Evolutionary conservation across 805 yeast species (phyloP).

Genomic region (Komagataella kurtzmanii): DNA sequence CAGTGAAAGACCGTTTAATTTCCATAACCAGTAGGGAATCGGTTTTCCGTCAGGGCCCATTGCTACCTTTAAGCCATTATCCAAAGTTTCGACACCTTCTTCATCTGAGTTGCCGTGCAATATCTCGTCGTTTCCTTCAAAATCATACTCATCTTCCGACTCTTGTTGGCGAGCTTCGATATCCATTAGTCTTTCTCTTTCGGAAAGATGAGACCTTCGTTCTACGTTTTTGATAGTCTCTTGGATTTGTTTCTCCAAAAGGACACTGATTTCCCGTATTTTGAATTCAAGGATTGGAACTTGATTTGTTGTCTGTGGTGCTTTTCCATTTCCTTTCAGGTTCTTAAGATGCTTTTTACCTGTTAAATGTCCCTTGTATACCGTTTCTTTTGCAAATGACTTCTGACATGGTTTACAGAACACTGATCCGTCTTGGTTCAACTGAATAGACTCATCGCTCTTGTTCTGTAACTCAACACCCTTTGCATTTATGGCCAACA

Average conservation of each 20-base stretch:
- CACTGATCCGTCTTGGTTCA: constrained; percentile 14
- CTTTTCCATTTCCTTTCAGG: constrained; percentile 5
- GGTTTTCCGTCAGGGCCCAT: constrained; percentile 85
- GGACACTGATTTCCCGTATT: constrained; percentile 20
- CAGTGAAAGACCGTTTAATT: constrained; percentile 71
- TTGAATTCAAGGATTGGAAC: constrained; percentile 21
- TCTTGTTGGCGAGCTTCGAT: constrained; percentile 13
- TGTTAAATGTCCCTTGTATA: constrained; percentile 50
- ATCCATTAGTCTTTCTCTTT: constrained; percentile 44
- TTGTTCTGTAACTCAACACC: constrained; percentile 2
- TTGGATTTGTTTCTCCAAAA: constrained; percentile 25
- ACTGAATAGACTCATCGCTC: constrained; percentile 9
- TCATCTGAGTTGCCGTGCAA: constrained; percentile 12
- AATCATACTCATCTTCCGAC: constrained; percentile 18
- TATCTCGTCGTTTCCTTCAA: constrained; percentile 13
- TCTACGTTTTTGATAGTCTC: constrained; percentile 50
- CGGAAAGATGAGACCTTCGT: constrained; percentile 55
- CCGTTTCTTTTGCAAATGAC: constrained; percentile 47
- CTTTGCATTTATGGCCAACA: background rate
- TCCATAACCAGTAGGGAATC: constrained; percentile 88
- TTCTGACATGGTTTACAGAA: constrained; percentile 58
- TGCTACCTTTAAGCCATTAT: constrained; percentile 42
- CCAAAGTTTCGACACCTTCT: constrained; percentile 19
- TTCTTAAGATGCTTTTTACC: constrained; percentile 70
- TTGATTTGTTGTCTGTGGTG: constrained; percentile 7